Evolutionary conservation across 2,329 filamentous ascomycete genomes (phyloP), one percentile per base, ranked within the genome.

Genomic region (Cladosporium phlei): DNA sequence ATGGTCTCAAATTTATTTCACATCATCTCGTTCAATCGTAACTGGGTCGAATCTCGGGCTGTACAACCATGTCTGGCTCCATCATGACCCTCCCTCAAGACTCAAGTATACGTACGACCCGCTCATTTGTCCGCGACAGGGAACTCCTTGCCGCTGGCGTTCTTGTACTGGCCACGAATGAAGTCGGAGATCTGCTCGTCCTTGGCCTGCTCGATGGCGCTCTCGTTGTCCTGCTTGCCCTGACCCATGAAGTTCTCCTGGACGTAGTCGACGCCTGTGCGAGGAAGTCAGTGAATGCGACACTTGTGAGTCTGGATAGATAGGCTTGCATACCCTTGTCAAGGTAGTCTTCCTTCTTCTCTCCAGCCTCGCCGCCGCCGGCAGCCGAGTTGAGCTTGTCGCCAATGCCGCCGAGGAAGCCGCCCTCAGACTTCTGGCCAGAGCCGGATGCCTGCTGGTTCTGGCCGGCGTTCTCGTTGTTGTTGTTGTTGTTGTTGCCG

Each of bases 321-420:
- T 19, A 11, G 16, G n/a, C 34, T 1, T 12, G 16, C 45, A 38
- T 64, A 88, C 86, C 83, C 72, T 93, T 93, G 71, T 93, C 87
- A 43, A 93, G 78, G n/a, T 66, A 69, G 61, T 91, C 86, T 67
- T 93, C 86, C 57, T 89, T 85, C 78, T 88, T 83, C 77, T 91
- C 87, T 62, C 83, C 81, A 66, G 86, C 72, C 25, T 68, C 68
- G 28, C 87, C 87, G 44, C 87, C 87, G 27, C 87, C 87, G 16
- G 83, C 84, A 55, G 82, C 74, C 48, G 68, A 63, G 71, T 91
- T 87, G 50, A 90, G 43, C 71, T 86, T 88, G 69, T 83, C 77
- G 63, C 80, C 76, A 54, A 89, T 64, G 50, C 82, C 80, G 50
- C 77, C 72, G 38, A 78, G 63, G 64, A 77, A 73, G 47, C 73